phyloP scores from a whole-genome alignment of 2,329 filamentous ascomycete genomes.

The Hawksworthiomyces lignivorus region DNA sequence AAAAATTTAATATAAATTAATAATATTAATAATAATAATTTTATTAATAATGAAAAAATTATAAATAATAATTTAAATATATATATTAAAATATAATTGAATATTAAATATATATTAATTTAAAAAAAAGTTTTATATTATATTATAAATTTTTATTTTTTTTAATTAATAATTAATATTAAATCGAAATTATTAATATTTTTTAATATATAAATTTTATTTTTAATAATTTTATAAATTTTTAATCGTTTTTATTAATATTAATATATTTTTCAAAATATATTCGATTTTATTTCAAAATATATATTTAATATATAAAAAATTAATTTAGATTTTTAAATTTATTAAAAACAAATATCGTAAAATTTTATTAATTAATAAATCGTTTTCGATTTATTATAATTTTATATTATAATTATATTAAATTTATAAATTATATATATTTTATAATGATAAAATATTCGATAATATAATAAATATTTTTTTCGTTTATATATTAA shows the following conservation, averaged over 20 bases:
- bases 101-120: too few relatives aligned
- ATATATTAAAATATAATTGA: not conserved
- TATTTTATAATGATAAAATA: not conserved
- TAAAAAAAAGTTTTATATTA: too few relatives aligned
- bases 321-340: not conserved
- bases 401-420: not conserved
- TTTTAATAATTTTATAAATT: not conserved
- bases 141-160: too few relatives aligned
- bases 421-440: not conserved
- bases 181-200: not conserved
- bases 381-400: too few relatives aligned
- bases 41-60: too few relatives aligned
- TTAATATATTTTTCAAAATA: not conserved
- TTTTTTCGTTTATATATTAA: too few relatives aligned
- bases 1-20: not conserved
- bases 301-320: not conserved
- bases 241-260: too few relatives aligned
- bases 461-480: not conserved
- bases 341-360: not conserved
- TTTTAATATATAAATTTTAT: not conserved
- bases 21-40: too few relatives aligned
- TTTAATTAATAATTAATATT: too few relatives aligned
- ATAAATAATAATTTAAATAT: too few relatives aligned
- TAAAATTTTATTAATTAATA: not conserved
- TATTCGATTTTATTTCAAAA: not conserved